These are phyloP conservation scores for Bremia lactucae DNA, from an alignment of 352 stramenopile genomes.

Conservation along the genomic window DNA sequence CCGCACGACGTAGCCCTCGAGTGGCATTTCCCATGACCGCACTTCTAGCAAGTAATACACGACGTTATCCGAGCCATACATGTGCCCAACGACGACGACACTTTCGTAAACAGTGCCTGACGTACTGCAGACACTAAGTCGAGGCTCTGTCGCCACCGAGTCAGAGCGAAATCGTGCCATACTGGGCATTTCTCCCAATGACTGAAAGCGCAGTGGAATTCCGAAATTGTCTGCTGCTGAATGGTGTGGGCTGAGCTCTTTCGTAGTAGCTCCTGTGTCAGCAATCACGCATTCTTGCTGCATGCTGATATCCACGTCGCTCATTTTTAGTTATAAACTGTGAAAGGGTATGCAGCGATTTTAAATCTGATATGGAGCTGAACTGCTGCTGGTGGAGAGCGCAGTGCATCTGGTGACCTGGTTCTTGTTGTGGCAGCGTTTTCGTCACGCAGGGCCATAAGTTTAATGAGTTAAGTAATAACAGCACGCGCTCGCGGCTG, in stretches of 20 bases:
- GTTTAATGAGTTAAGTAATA: conserved; percentile 8
- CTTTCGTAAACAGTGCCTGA: conserved; percentile 63
- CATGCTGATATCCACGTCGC: conserved; percentile 7
- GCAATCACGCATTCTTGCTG: conserved; percentile 8
- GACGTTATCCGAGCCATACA: conserved; percentile 44
- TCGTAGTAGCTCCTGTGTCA: not conserved
- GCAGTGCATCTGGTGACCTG: conserved; percentile 1
- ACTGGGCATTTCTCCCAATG: conserved; percentile 13
- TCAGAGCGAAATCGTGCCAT: conserved; percentile 28
- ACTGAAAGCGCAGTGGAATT: conserved; percentile 21
- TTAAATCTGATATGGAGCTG: conserved; percentile 12
- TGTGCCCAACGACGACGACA: conserved; percentile 58
- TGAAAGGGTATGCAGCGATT: not conserved
- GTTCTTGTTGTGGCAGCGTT: too few species aligned
- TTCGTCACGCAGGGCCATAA: conserved; percentile 7
- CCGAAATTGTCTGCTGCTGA: not conserved
- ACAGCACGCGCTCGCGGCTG: conserved; percentile 6
- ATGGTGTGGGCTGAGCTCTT: conserved; percentile 2
- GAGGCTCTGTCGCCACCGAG: conserved; percentile 19
- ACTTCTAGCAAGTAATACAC: conserved; percentile 75
- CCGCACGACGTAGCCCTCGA: conserved; percentile 72
- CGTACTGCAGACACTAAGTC: conserved; percentile 54
- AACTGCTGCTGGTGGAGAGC: conserved; percentile 3
- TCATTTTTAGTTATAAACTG: conserved; percentile 12
- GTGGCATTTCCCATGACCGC: conserved; percentile 52